Base-by-base conservation (phyloP, 2,329 filamentous ascomycete species). In the Trichoderma hamatum region DNA sequence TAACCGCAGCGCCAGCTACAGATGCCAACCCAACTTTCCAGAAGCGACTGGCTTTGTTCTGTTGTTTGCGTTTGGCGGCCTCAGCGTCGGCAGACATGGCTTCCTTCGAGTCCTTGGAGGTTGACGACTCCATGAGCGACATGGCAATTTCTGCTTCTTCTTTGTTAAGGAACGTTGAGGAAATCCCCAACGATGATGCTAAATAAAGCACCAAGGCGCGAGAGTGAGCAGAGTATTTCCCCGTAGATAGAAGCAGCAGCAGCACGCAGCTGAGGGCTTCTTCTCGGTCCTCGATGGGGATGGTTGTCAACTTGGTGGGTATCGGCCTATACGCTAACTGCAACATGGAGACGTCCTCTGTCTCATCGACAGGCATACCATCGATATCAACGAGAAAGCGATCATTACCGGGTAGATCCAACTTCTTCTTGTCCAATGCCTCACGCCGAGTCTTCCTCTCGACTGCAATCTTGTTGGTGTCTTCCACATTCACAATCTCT, bases 21-120 rank as follows among this genome's bases (percentile, higher is more conserved):
- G 92, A 92, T 0, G 94, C 95, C 30, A 97, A 84, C 0, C 94
- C 93, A 24, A 97, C 93, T 77, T 97, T 97, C 92, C 93, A 97
- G 77, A 91, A 91, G 10, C 94, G 84, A 24, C 88, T 84, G 10
- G 86, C 81, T 73, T 92, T 88, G 67, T 91, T 92, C 70, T 92
- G 86, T 71, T 94, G 89, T 16, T 86, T 86, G 66, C 90, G 88
- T 76, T 91, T 92, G 75, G 91, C 88, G 0, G 89, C 89, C 77
- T 96, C 93, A 1, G 90, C 88, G 70, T 94, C 91, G 0, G 91
- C 92, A 0, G 89, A 90, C 83, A 96, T 90, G 55, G 75, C 72
- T 26, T 85, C 71, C 71, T 77, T 76, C 71, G 78, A 72, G 70
- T 77, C 75, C 10, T 81, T 77, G 4, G 81, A 78, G 26, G 84